Percentiles rank a stretch among this genome's conserved stretches.
phyloP scores from a whole-genome alignment of 805 yeast species.

The Cyberlindnera misumaiensis region DNA sequence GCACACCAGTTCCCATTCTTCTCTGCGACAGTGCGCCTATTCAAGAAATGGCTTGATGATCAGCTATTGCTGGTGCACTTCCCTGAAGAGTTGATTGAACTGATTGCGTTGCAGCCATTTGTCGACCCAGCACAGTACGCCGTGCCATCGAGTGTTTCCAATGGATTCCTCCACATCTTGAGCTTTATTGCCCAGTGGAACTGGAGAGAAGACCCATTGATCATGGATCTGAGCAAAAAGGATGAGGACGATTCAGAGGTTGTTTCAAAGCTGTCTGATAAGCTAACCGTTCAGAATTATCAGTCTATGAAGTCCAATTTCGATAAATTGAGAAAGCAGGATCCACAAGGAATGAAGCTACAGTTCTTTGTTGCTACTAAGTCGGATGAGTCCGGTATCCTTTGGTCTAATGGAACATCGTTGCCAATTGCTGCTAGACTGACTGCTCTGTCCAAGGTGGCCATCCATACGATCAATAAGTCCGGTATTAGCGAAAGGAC shows the following conservation, averaged over 20 bases:
- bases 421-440: slow-evolving; percentile 81
- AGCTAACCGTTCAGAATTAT: slow-evolving; percentile 51
- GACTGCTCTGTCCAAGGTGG: slow-evolving; percentile 80
- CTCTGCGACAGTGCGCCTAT: slow-evolving; percentile 74
- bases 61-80: slow-evolving; percentile 71
- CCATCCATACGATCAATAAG: slow-evolving; percentile 44
- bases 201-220: slow-evolving; percentile 85
- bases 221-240: slow-evolving; percentile 66
- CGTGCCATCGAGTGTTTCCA: slow-evolving; percentile 69
- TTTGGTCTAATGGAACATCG: slow-evolving; percentile 65
- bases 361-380: slow-evolving; percentile 81
- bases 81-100: slow-evolving; percentile 72
- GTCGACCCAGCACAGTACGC: slow-evolving; percentile 83
- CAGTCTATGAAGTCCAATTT: slow-evolving; percentile 61
- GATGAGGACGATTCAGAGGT: slow-evolving; percentile 31
- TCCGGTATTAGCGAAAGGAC: slow-evolving; percentile 38
- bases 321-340: slow-evolving; percentile 59
- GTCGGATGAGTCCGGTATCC: slow-evolving; percentile 78
- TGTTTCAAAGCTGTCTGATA: slow-evolving; percentile 48
- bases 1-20: slow-evolving; percentile 66
- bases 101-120: slow-evolving; percentile 77
- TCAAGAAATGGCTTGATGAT: slow-evolving; percentile 84
- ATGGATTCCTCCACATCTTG: slow-evolving; percentile 74
- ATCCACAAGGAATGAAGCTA: slow-evolving; percentile 73
- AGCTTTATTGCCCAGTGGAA: slow-evolving; percentile 79